A percentile compares a stretch with the other conserved stretches of the same genome.
Conservation (phyloP, 2,329 filamentous ascomycete genomes). For the Fusarium sterilihyphosum region DNA sequence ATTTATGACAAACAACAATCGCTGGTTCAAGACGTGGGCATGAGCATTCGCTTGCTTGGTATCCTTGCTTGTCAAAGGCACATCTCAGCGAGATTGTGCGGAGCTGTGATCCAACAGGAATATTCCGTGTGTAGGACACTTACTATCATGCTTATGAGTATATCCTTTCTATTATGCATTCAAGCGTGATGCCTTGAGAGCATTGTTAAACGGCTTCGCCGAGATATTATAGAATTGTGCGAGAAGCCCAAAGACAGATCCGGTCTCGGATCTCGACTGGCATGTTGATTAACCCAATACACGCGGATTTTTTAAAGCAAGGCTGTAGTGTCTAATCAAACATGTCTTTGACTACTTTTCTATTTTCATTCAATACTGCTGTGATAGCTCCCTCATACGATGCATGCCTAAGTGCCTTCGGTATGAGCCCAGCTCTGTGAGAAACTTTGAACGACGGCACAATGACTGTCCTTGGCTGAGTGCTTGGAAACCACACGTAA, state of each 20-base stretch:
- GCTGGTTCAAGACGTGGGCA: not conserved
- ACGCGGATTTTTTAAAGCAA: not conserved
- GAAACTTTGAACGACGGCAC: not conserved
- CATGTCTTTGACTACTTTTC: not conserved
- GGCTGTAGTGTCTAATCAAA: not conserved
- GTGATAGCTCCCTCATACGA: not conserved
- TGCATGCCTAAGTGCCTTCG: not conserved
- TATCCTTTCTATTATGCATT: not conserved
- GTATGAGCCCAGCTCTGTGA: not conserved
- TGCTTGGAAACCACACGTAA: not conserved
- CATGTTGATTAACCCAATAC: not conserved
- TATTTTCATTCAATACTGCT: not conserved
- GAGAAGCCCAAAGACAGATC: not conserved
- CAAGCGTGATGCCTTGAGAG: not conserved
- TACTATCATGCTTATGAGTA: not conserved
- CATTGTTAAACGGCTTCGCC: not conserved
- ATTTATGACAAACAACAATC: not conserved
- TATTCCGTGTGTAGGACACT: not conserved
- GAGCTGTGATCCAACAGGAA: conserved; percentile 12
- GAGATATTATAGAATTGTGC: not conserved
- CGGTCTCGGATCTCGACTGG: not conserved
- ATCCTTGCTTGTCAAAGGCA: not conserved
- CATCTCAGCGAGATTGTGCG: not conserved
- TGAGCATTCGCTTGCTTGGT: not conserved
- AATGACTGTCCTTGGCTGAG: not conserved